A percentile compares a stretch with the other conserved stretches of the same genome.
Evolutionary conservation across 257 asterid genomes (phyloP).

Genomic region (Rubia yunnanensis): DNA sequence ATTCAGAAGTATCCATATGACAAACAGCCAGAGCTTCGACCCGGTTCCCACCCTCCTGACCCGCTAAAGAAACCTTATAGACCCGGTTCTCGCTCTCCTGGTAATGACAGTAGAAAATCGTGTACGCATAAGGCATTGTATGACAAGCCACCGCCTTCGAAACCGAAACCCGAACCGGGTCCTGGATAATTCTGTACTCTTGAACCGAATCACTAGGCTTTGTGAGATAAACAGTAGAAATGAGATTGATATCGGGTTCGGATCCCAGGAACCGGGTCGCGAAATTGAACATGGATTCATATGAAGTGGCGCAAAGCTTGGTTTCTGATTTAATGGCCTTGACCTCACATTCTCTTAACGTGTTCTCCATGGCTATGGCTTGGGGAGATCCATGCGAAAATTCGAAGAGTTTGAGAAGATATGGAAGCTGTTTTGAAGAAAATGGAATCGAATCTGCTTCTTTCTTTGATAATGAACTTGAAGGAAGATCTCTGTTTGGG

Average conservation of each 20-base stretch:
- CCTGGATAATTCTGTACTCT: slow-evolving; percentile 31
- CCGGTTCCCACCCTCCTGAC: slow-evolving; percentile 43
- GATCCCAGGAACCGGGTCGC: slow-evolving; percentile 31
- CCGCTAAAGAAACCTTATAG: slow-evolving; percentile 32
- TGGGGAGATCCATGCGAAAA: slow-evolving; percentile 54
- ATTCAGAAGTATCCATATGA: slow-evolving; percentile 76
- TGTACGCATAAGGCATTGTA: slow-evolving; percentile 63
- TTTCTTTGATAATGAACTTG: slow-evolving; percentile 30
- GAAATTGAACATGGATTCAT: slow-evolving; percentile 55
- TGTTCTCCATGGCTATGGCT: slow-evolving; percentile 55
- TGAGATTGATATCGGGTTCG: slow-evolving; percentile 17
- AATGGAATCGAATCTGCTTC: slow-evolving; percentile 64
- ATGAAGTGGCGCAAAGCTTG: slow-evolving; percentile 63
- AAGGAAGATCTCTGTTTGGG: slow-evolving; percentile 33
- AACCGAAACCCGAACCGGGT: slow-evolving; percentile 26
- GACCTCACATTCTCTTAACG: slow-evolving; percentile 52
- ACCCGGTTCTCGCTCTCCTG: slow-evolving; percentile 45
- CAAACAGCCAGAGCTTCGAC: slow-evolving; percentile 72
- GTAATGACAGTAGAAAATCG: slow-evolving; percentile 59
- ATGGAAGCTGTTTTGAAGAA: slow-evolving; percentile 31
- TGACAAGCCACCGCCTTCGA: slow-evolving; percentile 59
- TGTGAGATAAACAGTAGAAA: slow-evolving; percentile 39
- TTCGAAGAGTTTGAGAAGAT: slow-evolving; percentile 38
- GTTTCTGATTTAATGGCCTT: slow-evolving; percentile 53
- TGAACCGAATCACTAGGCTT: slow-evolving; percentile 24